Evolutionary conservation across 2,329 filamentous ascomycete species (phyloP), one percentile per base, ranked within the genome.

Genomic region (Aspergillus pseudotamarii): DNA sequence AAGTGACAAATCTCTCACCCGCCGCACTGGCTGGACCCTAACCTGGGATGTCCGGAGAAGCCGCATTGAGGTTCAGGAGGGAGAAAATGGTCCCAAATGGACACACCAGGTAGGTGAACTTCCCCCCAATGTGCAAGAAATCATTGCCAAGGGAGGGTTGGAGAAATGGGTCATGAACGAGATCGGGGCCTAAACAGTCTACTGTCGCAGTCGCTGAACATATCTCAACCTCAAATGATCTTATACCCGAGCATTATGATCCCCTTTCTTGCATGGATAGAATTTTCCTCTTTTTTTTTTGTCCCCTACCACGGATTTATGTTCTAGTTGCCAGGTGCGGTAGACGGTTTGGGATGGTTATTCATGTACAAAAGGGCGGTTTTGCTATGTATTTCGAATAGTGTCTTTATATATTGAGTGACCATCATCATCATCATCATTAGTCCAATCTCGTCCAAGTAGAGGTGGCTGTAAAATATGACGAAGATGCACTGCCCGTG

Each of bases 101-200:
- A 89, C 83, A 57, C 86, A 95, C 74, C 92, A 90, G 79, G 92
- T 96, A 0, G 91, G 91, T 9, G 91, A 95, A 81, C 75, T 96
- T 66, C 91, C 92, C 16, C 88, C 91, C 0, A 96, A 94, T 73
- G 91, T 97, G 60, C 93, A 97, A 76, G 91, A 91, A 72, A 93
- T 94, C 61, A 92, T 94, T 71, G 90, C 91, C 0, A 78, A 84
- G 57, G 92, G 92, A 2, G 93, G 93, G 0, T 74, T 96, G 64
- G 91, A 94, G 82, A 89, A 88, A 66, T 96, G 92, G 93, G 91
- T 95, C 11, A 90, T 91, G 84, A 83, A 84, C 61, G 83, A 91
- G 75, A 91, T 93, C 54, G 64, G 65, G 26, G 68, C 69, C 30
- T 73, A 48, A 54, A 41, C 30, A 34, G 26, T 23, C n/a, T 12